Base-by-base conservation (phyloP, 306 rosid genomes). In the Cucurbita argyrosperma region DNA sequence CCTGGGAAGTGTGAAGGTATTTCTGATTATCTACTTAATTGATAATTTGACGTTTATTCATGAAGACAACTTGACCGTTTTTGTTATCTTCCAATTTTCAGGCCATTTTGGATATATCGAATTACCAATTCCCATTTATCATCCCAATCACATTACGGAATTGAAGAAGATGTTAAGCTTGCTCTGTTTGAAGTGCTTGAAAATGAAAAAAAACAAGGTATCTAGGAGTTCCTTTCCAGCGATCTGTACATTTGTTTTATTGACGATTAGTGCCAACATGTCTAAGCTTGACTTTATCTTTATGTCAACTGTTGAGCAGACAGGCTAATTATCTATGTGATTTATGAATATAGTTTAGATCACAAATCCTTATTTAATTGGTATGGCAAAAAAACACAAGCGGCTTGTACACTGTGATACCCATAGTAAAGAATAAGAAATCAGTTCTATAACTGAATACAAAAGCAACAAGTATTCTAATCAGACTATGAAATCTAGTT, bases 21-120 rank as follows among this genome's bases (percentile, higher is more conserved):
- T 75, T 49, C 42, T n/a, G 12, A 9, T 42, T 9, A 40, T 9
- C 52, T 42, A 38, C 37, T 65, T 42, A 42, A 65, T 42, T 9
- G 13, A 13, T 18, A n/a, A 42, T 12, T n/a, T 8, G 26, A 40
- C 18, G 30, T 23, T 42, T 72, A 54, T 72, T 62, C 59, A 72
- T 16, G 76, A 45, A 59, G 71, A 60, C 7, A 18, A 53, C 65
- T 10, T 70, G 47, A 75, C 52, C 9, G n/a, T 35, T 52, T 72
- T 21, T 18, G 61, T 71, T 38, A 69, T 62, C 72, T 23, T 82
- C 35, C 80, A 42, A 63, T 71, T 82, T 85, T 76, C 89, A 94
- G 99, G 99, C 13, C 97, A 94, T 75, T 93, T 93, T 78, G 98
- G 98, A 68, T 90, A 89, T 67, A 84, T 93, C 42, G 90, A 93